These are phyloP conservation scores for Chaetomium fimeti DNA, from an alignment of 495 filamentous ascomycete genomes.

Conservation along the genomic window DNA sequence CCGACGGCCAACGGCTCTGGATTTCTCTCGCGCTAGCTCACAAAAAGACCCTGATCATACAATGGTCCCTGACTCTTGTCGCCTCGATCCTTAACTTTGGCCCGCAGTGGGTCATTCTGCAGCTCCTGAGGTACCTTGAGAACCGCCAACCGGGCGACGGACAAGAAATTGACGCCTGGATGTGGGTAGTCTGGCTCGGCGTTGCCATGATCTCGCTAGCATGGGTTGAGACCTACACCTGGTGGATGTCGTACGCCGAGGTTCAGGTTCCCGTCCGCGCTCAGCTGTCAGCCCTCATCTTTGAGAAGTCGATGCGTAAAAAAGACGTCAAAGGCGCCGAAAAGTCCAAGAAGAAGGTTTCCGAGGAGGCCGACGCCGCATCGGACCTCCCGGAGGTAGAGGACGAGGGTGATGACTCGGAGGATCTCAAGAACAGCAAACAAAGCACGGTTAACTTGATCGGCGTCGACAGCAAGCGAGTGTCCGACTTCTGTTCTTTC, in stretches of 20 bases:
- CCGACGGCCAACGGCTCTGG: constrained; percentile 55
- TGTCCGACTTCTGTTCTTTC: constrained; percentile 67
- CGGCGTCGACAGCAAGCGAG: constrained; percentile 70
- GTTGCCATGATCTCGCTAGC: constrained; percentile 54
- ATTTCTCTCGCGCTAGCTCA: constrained; percentile 58
- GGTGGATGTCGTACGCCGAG: constrained; percentile 64
- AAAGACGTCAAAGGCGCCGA: constrained; percentile 65
- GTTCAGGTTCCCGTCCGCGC: constrained; percentile 64
- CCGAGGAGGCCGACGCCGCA: constrained; percentile 25
- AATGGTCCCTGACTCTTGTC: constrained; percentile 54
- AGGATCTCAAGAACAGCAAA: constrained; percentile 56
- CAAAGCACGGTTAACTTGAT: constrained; percentile 80
- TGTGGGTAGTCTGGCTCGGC: constrained; percentile 67
- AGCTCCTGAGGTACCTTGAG: constrained; percentile 65
- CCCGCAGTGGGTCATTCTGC: constrained; percentile 67
- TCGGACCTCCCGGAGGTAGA: constrained; percentile 27
- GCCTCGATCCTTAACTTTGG: constrained; percentile 60
- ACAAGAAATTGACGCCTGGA: constrained; percentile 54
- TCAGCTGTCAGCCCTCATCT: constrained; percentile 70
- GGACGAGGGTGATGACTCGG: constrained; percentile 51
- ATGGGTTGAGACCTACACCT: constrained; percentile 60
- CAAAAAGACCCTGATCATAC: constrained; percentile 50
- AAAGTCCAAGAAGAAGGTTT: constrained; percentile 33
- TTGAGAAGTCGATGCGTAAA: constrained; percentile 72
- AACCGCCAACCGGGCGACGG: constrained; percentile 43